phyloP scores from a whole-genome alignment of 768 basidiomycete species.

The Boletus reticuloceps region DNA sequence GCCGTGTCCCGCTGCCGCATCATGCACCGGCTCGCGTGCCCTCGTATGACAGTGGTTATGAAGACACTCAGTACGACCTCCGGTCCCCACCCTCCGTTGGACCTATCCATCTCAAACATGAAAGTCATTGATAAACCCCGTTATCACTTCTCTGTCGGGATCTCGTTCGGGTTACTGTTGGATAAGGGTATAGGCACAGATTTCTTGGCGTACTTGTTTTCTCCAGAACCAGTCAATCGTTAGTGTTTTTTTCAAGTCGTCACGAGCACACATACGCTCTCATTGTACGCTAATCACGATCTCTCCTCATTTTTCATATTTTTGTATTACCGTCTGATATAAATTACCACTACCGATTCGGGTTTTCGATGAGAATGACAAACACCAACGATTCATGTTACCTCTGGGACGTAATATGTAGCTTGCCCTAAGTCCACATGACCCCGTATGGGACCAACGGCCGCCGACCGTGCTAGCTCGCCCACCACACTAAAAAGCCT shows the following conservation, averaged over 20 bases:
- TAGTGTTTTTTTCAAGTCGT: no score
- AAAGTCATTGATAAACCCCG: conserved; percentile 4
- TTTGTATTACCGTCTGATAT: conserved; percentile 11
- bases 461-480: no score
- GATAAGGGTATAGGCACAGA: background rate
- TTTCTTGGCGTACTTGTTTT: background rate
- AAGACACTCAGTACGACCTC: background rate
- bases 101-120: conserved; percentile 19
- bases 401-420: no score
- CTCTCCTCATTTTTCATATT: background rate
- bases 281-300: conserved; percentile 9
- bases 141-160: background rate
- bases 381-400: no score
- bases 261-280: background rate
- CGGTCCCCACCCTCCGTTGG: conserved; percentile 8
- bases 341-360: background rate
- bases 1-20: conserved; percentile 10
- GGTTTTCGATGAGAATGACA: no score
- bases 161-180: background rate
- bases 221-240: no score
- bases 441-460: no score
- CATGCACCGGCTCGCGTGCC: background rate
- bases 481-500: no score
- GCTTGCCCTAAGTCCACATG: no score
- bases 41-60: conserved; percentile 1